These are phyloP conservation scores for Zygoascus biomembranicola DNA, from an alignment of 805 yeast species.

Conservation along the genomic window DNA sequence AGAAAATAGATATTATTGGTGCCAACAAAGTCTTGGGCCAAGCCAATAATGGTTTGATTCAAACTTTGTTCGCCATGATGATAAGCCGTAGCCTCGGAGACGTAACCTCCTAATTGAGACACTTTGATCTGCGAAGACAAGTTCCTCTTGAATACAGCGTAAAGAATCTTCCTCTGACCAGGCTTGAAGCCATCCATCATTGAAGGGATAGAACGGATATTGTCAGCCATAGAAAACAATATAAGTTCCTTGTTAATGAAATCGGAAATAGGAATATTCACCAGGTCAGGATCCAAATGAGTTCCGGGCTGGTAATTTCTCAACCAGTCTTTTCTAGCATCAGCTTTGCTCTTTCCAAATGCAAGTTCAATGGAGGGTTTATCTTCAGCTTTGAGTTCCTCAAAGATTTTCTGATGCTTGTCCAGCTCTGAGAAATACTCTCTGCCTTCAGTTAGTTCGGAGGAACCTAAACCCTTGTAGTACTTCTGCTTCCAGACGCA, in stretches of 20 bases:
- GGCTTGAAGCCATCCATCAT: conserved; percentile 94
- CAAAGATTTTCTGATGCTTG: conserved; percentile 77
- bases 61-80: conserved; percentile 93
- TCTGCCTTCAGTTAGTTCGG: conserved; percentile 71
- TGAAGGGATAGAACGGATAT: conserved; percentile 89
- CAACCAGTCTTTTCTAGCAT: conserved; percentile 95
- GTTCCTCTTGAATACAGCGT: conserved; percentile 78
- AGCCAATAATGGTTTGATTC: conserved; percentile 80
- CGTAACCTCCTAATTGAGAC: conserved; percentile 82
- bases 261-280: conserved; percentile 79
- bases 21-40: conserved; percentile 94
- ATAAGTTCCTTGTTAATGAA: conserved; percentile 93
- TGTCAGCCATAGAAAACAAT: conserved; percentile 93
- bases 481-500: conserved; percentile 89
- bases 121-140: conserved; percentile 75
- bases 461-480: conserved; percentile 98
- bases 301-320: conserved; percentile 90
- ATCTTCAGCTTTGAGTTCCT: conserved; percentile 67
- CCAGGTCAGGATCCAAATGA: conserved; percentile 68
- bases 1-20: conserved; percentile 79
- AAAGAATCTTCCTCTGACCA: conserved; percentile 90
- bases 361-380: conserved; percentile 78
- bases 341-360: conserved; percentile 90
- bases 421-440: conserved; percentile 83
- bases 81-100: conserved; percentile 81